Evolutionary conservation across 108 stramenopile species (phyloP).

Genomic region (Nannochloropsis salina): DNA sequence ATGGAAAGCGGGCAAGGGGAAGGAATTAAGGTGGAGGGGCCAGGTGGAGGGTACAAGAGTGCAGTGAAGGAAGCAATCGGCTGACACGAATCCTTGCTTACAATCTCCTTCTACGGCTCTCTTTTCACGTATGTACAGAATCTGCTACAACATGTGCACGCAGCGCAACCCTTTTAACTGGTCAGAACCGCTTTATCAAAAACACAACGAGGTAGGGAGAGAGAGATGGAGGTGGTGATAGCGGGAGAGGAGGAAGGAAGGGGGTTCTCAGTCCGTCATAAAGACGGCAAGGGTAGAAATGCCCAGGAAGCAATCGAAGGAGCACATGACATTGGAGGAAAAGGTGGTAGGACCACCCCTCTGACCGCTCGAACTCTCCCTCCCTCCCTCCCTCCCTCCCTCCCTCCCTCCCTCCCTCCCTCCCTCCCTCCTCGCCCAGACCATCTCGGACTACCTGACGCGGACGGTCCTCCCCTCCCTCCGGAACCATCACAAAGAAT

Average conservation of each 20-base stretch:
- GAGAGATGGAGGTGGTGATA: not conserved
- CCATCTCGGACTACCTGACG: conserved; percentile 81
- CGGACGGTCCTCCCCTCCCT: conserved; percentile 80
- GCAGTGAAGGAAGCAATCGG: not conserved
- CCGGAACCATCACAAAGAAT: conserved; percentile 64
- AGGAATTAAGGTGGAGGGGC: not conserved
- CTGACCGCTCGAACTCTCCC: not conserved
- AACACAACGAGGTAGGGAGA: conserved; percentile 69
- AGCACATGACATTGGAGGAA: not conserved
- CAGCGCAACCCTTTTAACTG: conserved; percentile 98
- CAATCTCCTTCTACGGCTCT: not conserved
- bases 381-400: not conserved
- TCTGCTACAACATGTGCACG: conserved; percentile 99
- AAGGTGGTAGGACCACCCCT: not conserved
- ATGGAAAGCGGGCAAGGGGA: conserved; percentile 24
- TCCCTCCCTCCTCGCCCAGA: conserved; percentile 4
- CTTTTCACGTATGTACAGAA: conserved; percentile 58
- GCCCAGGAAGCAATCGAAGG: not conserved
- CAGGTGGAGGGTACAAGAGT: not conserved
- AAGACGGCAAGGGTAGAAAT: not conserved
- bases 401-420: not conserved
- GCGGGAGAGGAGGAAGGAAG: not conserved
- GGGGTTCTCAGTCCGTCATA: not conserved
- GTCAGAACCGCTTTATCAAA: conserved; percentile 91
- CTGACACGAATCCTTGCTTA: too few species aligned